Base-by-base conservation (phyloP, 768 basidiomycete species). In the Asterophora parasitica region DNA sequence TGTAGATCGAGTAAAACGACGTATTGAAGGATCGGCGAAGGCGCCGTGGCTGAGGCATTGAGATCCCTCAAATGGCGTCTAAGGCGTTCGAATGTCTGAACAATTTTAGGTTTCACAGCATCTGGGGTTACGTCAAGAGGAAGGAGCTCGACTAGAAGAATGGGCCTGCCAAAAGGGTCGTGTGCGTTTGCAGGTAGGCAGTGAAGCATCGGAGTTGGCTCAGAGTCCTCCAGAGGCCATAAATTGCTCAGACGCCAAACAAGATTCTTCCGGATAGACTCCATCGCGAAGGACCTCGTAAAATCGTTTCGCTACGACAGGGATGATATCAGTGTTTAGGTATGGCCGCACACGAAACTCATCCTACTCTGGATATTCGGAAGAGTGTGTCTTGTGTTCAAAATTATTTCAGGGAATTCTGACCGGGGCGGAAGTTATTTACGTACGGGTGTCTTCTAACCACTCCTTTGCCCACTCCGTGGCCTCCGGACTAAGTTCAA, bases 101-200 rank as follows among this genome's bases (percentile, higher is more conserved):
- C 62, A 44, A 82, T 64, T 13, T 62, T 63, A 44, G 63, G 55
- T 59, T 76, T 77, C 49, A 68, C 59, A 42, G 65, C 61, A 44
- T 71, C 70, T 19, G 68, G 44, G 35, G 61, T 52, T 23, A 68
- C 65, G 30, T 67, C 65, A 44, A 84, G 61, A 40, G 70, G 62
- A 1, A 69, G 60, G 4, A 76, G 66, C 54, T 71, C 69, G 51
- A 88, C 56, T 20, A 85, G 61, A 46, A 88, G 61, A 17, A 88
- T 73, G 3, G 87, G 87, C 30, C 82, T 76, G 32, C 81, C 79
- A 49, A 83, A 75, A 8, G 80, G 79, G 62, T 88, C 87, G 32
- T 64, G 66, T 46, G 74, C 67, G 23, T 66, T 61, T 36, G 64
- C 56, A 4, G 85, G 84, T 43, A 88, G 74, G 56, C 78, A 82